Evolutionary conservation across 805 yeast species (phyloP).

Genomic region (Lachancea nothofagi): DNA sequence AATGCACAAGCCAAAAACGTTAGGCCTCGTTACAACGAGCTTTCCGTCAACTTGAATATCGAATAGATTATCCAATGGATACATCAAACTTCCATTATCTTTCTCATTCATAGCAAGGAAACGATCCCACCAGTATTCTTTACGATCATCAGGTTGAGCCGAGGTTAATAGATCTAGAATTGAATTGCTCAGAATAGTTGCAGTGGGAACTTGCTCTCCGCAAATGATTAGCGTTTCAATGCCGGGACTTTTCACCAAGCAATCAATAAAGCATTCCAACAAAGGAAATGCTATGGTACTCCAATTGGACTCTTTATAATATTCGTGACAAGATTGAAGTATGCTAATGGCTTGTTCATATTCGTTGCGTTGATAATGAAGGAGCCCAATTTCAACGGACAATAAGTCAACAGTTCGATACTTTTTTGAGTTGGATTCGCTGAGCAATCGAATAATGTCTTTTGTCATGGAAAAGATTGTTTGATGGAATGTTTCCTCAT

Average conservation of each 20-base stretch:
- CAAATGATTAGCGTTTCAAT: constrained; percentile 21
- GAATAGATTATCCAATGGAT: constrained; percentile 24
- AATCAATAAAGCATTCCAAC: constrained; percentile 60
- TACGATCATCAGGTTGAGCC: constrained; percentile 14
- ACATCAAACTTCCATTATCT: constrained; percentile 17
- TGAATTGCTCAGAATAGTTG: constrained; percentile 28
- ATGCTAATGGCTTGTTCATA: constrained; percentile 58
- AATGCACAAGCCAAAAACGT: constrained; percentile 20
- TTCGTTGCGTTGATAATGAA: constrained; percentile 53
- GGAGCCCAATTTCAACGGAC: constrained; percentile 71
- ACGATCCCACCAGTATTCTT: constrained; percentile 24
- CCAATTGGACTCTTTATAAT: constrained; percentile 72
- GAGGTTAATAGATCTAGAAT: constrained; percentile 27
- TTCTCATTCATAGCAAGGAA: constrained; percentile 19
- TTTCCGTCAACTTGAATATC: constrained; percentile 9
- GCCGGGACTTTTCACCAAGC: constrained; percentile 40
- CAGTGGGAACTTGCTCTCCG: constrained; percentile 22
- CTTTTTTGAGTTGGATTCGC: constrained; percentile 31
- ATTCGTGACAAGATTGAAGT: constrained; percentile 61
- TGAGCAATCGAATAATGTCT: constrained; percentile 18
- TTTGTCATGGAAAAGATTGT: constrained; percentile 52
- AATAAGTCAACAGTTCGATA: constrained; percentile 66
- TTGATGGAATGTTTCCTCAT: constrained; percentile 24
- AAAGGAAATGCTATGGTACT: constrained; percentile 59
- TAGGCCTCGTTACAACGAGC: constrained; percentile 13